Conservation (phyloP, 495 filamentous ascomycete species). For the Penicillium crystallinum region DNA sequence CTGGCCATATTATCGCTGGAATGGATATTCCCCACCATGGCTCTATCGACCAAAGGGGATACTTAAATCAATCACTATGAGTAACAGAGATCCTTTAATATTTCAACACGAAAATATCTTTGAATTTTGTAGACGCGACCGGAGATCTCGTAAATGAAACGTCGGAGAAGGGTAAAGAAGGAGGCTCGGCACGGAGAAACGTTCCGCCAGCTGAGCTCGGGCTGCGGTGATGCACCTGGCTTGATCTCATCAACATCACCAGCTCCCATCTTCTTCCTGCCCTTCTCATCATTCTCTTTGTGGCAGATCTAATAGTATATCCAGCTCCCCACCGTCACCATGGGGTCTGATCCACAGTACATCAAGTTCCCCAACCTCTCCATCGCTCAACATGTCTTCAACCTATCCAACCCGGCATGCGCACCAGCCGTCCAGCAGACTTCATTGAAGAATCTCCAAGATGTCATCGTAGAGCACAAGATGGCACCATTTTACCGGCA, state of each 20-base stretch:
- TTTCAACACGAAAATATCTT: too few species aligned
- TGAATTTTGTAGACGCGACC: background rate
- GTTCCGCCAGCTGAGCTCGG: constrained; percentile 42
- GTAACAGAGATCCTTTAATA: too few species aligned
- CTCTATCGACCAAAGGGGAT: too few species aligned
- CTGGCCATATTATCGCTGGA: too few species aligned
- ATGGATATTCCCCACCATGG: too few species aligned
- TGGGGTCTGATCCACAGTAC: constrained; percentile 97
- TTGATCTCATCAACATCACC: constrained; percentile 16
- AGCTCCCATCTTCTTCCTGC: constrained; percentile 9
- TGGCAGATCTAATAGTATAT: background rate
- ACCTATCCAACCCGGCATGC: constrained; percentile 83
- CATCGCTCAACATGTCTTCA: constrained; percentile 95
- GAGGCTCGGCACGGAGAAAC: constrained; percentile 29
- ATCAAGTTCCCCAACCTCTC: constrained; percentile 88
- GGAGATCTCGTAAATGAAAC: background rate
- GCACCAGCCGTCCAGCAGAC: constrained; percentile 60
- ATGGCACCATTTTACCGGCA: constrained; percentile 97
- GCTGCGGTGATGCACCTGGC: constrained; percentile 33
- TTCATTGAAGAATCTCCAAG: constrained; percentile 77
- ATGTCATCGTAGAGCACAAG: constrained; percentile 87
- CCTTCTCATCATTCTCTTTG: constrained; percentile 8
- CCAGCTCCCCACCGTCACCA: constrained; percentile 41
- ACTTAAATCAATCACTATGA: too few species aligned
- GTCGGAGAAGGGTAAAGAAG: background rate